These are phyloP conservation scores for Kickxella alabastrina DNA, from an alignment of 192 early-diverging fungal genomes.

Conservation along the genomic window DNA sequence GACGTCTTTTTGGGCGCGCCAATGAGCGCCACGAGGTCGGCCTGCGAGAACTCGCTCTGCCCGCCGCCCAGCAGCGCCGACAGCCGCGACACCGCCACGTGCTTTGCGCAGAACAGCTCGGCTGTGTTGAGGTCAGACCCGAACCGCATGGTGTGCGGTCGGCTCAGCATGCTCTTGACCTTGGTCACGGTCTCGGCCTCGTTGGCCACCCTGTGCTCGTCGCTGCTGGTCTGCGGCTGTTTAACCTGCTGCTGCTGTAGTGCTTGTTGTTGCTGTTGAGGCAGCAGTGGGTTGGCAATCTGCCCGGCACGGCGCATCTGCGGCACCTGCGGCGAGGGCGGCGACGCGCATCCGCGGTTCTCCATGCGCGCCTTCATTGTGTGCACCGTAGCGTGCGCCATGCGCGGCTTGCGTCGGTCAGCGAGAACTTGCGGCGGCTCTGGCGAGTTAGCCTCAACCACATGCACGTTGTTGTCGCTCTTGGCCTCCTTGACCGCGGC, in stretches of 20 bases:
- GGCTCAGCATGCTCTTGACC: constrained; percentile 49
- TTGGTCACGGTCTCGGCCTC: constrained; percentile 35
- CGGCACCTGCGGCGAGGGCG: constrained; percentile 13
- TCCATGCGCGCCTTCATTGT: constrained; percentile 51
- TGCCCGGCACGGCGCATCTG: constrained; percentile 27
- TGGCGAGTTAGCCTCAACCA: constrained; percentile 22
- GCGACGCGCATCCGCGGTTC: constrained; percentile 16
- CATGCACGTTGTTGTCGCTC: constrained; percentile 42
- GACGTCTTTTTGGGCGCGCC: constrained; percentile 66
- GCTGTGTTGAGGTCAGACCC: constrained; percentile 60
- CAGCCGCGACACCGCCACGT: constrained; percentile 75
- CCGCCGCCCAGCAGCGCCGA: constrained; percentile 61
- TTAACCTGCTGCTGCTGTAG: background rate
- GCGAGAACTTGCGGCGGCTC: constrained; percentile 51
- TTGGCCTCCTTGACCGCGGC: constrained; percentile 43
- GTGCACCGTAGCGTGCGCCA: constrained; percentile 43
- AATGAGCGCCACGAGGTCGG: constrained; percentile 76
- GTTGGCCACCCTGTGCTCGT: constrained; percentile 18
- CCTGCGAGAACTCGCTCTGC: constrained; percentile 61
- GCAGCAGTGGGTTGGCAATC: constrained; percentile 5
- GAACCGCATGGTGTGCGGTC: constrained; percentile 48
- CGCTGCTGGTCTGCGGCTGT: constrained; percentile 14
- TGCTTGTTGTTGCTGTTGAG: background rate
- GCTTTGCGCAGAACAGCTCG: constrained; percentile 80
- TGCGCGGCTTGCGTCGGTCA: constrained; percentile 48